Percentiles rank a stretch among this genome's conserved stretches.
Evolutionary conservation across 2,329 filamentous ascomycete genomes (phyloP).

Genomic region (Onygena corvina): DNA sequence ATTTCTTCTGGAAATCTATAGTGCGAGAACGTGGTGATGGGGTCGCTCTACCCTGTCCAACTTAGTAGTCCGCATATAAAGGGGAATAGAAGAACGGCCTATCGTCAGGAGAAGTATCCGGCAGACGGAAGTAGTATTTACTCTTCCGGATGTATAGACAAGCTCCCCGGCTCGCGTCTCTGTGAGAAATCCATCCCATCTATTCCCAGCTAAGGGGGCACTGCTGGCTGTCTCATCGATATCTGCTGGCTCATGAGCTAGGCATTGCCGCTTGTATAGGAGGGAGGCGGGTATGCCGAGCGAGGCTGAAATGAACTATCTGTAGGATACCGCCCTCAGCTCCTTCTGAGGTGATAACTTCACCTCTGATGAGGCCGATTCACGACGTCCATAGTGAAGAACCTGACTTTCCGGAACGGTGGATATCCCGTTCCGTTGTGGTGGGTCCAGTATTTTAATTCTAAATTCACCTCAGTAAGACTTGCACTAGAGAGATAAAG

Average conservation of each 20-base stretch:
- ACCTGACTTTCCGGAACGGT: no score
- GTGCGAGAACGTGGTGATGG: neutral
- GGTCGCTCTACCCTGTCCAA: neutral
- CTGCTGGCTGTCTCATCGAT: neutral
- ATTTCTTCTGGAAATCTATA: neutral
- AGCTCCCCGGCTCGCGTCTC: neutral
- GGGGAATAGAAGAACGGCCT: neutral
- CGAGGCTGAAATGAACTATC: neutral
- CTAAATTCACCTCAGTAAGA: no score
- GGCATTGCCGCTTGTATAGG: neutral
- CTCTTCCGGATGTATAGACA: neutral
- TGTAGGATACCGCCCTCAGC: no score
- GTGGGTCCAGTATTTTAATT: no score
- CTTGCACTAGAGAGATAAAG: no score
- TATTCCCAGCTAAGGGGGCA: neutral
- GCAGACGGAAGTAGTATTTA: conserved; percentile 7
- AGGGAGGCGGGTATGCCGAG: neutral
- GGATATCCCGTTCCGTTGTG: no score
- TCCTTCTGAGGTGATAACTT: no score
- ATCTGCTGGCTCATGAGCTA: neutral
- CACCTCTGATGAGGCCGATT: no score
- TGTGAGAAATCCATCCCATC: conserved; percentile 4
- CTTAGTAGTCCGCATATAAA: neutral
- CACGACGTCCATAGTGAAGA: no score
- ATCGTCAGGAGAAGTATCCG: neutral